These are phyloP conservation scores for Gossypium schwendimanii DNA, from an alignment of 441 rosid genomes.

Conservation along the genomic window DNA sequence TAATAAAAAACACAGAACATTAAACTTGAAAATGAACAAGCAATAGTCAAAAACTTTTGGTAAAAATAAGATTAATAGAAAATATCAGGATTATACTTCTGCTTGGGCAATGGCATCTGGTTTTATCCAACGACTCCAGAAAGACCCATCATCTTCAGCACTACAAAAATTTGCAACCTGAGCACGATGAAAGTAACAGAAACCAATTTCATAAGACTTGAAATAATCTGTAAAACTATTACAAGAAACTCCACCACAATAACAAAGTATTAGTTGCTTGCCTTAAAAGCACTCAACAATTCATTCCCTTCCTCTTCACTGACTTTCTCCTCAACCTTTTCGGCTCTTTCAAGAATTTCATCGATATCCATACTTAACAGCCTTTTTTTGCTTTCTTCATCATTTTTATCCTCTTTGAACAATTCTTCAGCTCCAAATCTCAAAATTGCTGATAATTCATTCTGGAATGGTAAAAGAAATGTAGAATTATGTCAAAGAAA, in stretches of 20 bases:
- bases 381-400: constrained; percentile 93
- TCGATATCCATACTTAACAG: constrained; percentile 92
- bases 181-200: constrained; percentile 19
- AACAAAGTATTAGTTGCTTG: constrained; percentile 23
- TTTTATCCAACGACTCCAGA: constrained; percentile 99
- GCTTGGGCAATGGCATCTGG: constrained; percentile 87
- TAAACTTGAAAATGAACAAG: not conserved
- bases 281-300: constrained; percentile 97
- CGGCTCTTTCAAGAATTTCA: constrained; percentile 97
- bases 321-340: constrained; percentile 89
- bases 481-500: not conserved
- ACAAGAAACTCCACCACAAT: constrained; percentile 2
- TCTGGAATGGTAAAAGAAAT: constrained; percentile 41
- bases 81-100: constrained; percentile 47
- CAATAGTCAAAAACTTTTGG: not conserved
- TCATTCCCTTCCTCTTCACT: constrained; percentile 62
- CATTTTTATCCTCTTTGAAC: constrained; percentile 91
- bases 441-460: constrained; percentile 95
- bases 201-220: not conserved
- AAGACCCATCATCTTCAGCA: constrained; percentile 92
- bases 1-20: not conserved
- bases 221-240: not conserved
- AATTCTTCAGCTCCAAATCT: constrained; percentile 99
- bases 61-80: constrained; percentile 14
- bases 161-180: constrained; percentile 92